Evolutionary conservation across 2,329 filamentous ascomycete species (phyloP), one percentile per base, ranked within the genome.

Genomic region (Fusarium sp.): DNA sequence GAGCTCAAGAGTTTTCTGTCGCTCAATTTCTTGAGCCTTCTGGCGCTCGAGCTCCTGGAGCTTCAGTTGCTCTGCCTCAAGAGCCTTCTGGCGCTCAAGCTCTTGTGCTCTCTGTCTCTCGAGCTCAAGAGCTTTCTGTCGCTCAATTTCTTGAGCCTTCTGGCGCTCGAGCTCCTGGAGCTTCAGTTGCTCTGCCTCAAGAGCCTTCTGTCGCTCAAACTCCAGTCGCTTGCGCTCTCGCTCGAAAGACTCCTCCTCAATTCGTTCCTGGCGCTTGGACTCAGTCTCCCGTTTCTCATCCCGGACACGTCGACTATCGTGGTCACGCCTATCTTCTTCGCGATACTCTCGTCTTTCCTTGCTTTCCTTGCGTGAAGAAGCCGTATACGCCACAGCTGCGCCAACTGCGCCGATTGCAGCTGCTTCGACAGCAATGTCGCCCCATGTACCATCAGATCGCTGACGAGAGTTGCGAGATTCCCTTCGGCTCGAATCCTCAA

Each of bases 381-480:
- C 71, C 3, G 74, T 75, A 9, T 77, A 73, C 9, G 69, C 74
- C 23, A 78, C 58, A 10, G 73, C 76, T 4, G 74, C 74, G 5
- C 83, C 84, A 13, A 84, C 84, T 18, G 85, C 78, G 9, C 83
- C 83, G 4, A 83, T 83, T 23, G 83, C 85, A 29, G 83, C 83
- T 42, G 83, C 79, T 18, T 82, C 84, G 27, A 81, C 80, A 13
- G 83, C 83, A 53, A 80, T 78, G 70, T 81, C 79, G n/a, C 79
- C 79, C 58, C 84, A 76, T 25, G 77, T 81, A 9, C 79, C 78
- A 36, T 81, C 77, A n/a, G 81, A 77, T 31, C 75, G 73, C 34
- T 74, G 75, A 36, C 73, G 76, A 16, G 69, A 62, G 60, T 57
- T 25, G 9, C 77, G 78, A 10, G 76, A 72, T 20, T 80, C 79